Evolutionary conservation across 495 filamentous ascomycete genomes (phyloP).

Genomic region (Trichoderma asperelloides): DNA sequence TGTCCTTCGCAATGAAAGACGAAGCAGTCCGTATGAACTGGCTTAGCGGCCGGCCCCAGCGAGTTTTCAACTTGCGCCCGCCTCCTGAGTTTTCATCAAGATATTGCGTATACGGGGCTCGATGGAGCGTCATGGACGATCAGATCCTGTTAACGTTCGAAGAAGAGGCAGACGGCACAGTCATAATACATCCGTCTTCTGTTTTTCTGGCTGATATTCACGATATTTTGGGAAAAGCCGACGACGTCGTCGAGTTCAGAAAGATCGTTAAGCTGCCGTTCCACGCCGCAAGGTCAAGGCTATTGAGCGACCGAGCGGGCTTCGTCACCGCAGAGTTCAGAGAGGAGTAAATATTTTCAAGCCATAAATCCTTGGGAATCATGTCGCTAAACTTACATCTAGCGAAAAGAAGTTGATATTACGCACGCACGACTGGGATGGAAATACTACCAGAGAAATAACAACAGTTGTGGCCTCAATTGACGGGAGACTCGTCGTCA

Average conservation of each 20-base stretch:
- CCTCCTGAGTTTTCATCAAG: not conserved
- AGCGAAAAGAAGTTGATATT: not conserved
- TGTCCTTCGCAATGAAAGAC: not conserved
- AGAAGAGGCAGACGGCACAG: too few species aligned
- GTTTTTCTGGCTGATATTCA: not conserved
- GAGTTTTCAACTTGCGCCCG: not conserved
- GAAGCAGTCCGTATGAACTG: not conserved
- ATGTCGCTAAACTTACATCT: not conserved
- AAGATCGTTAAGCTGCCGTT: not conserved
- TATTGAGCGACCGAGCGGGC: not conserved
- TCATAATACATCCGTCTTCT: not conserved
- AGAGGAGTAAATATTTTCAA: not conserved
- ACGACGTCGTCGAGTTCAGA: not conserved
- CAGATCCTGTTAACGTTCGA: not conserved
- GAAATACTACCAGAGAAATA: not conserved
- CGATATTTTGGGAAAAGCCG: not conserved
- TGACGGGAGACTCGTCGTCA: not conserved
- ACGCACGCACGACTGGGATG: not conserved
- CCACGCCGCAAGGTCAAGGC: not conserved
- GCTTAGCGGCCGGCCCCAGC: not conserved
- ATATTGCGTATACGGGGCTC: not conserved
- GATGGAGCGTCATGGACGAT: slow-evolving; percentile 6
- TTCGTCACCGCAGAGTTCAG: not conserved
- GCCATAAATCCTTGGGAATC: not conserved
- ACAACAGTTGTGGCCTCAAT: not conserved